These are phyloP conservation scores for Bidens hawaiensis DNA, from an alignment of 140 eudicot genomes.

Conservation along the genomic window DNA sequence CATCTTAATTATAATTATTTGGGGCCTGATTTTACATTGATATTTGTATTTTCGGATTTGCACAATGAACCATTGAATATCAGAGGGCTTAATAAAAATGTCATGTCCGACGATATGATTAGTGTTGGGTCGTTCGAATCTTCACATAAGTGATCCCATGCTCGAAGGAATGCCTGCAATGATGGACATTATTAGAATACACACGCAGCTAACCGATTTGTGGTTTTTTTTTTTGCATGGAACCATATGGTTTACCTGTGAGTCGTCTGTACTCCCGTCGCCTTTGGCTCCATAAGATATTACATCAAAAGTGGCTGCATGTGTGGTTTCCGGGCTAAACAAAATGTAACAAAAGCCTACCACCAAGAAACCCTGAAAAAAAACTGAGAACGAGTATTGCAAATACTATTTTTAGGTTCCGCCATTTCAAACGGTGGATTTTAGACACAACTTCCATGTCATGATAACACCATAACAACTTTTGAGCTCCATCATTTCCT, in stretches of 20 bases:
- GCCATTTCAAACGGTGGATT: no score
- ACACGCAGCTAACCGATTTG: not conserved
- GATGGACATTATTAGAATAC: not conserved
- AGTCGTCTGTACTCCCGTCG: conserved; percentile 27
- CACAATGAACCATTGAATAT: conserved; percentile 28
- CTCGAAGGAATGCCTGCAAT: conserved; percentile 29
- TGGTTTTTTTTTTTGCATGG: not conserved
- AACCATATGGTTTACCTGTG: not conserved
- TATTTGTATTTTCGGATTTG: not conserved
- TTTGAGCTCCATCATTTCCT: no score
- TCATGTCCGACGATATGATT: conserved; percentile 12
- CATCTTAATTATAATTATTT: no score
- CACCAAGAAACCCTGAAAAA: conserved; percentile 16
- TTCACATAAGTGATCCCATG: conserved; percentile 27
- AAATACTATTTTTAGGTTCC: no score
- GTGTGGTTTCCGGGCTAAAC: conserved; percentile 3
- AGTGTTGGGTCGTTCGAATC: conserved; percentile 16
- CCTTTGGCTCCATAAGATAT: no score
- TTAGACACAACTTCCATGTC: no score
- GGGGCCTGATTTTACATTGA: conserved; percentile 14
- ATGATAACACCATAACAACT: no score
- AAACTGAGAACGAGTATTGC: not conserved
- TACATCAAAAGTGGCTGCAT: conserved; percentile 6
- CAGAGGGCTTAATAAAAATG: conserved; percentile 24
- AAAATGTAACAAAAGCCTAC: not conserved